Evolutionary conservation across 768 basidiomycete species (phyloP).

Genomic region (Boletellus emodensis): DNA sequence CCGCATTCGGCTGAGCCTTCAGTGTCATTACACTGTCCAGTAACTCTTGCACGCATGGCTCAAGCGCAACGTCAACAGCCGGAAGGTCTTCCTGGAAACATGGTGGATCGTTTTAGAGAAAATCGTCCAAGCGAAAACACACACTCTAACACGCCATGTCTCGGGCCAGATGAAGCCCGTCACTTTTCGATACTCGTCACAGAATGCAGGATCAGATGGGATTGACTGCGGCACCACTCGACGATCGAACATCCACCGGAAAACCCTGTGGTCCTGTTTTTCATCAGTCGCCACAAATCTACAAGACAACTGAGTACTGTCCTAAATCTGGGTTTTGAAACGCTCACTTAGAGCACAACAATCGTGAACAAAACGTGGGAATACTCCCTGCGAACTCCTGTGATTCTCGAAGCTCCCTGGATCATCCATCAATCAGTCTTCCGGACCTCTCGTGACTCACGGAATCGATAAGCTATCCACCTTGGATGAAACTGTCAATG

Average conservation of each 20-base stretch:
- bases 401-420: not conserved
- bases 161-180: constrained; percentile 9
- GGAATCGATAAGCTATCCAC: not conserved
- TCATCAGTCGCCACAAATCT: constrained; percentile 7
- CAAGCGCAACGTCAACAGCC: constrained; percentile 6
- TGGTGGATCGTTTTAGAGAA: not conserved
- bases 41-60: constrained; percentile 5
- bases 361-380: not conserved
- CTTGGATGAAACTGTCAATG: not conserved
- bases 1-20: not conserved
- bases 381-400: not conserved
- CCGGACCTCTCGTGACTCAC: not conserved
- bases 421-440: not conserved
- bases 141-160: constrained; percentile 2
- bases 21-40: not conserved
- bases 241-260: constrained; percentile 12
- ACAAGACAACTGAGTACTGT: not conserved
- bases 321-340: not conserved
- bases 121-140: not conserved
- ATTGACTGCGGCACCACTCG: constrained; percentile 3
- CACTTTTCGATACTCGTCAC: constrained; percentile 1
- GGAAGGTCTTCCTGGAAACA: constrained; percentile 5
- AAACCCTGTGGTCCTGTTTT: not conserved
- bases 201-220: constrained; percentile 1
- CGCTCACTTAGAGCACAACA: constrained; percentile 2